Base-by-base conservation (phyloP, 2,329 filamentous ascomycete genomes). In the Aspergillus texensis region DNA sequence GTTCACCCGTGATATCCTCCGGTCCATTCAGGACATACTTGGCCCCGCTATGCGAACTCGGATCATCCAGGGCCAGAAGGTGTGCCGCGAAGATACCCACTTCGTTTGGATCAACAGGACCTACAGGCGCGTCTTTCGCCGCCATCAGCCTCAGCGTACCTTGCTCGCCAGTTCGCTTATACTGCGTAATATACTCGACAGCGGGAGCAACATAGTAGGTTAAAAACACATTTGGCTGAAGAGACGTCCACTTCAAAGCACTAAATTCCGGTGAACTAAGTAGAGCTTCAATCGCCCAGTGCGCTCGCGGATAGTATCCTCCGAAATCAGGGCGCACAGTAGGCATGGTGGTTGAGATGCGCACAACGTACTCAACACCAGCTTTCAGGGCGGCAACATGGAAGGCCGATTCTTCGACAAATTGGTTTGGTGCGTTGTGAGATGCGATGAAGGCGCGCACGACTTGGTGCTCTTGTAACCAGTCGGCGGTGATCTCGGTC, bases 281-380 rank as follows among this genome's bases (percentile, higher is more conserved):
- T 46, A 81, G 59, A 6, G 69, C 24, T 65, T 82, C 79, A 21
- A 82, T 76, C 0, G 80, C 80, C 79, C 79, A 81, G 55, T 82
- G 79, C 0, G 67, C 41, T 6, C 79, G 72, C 4, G 75, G 56
- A 58, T 82, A 81, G 65, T 77, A 81, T 0, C 72, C 74, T 0
- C 21, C 43, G 50, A 14, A 73, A 58, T 77, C 74, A 0, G 80
- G 78, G n/a, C 70, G 70, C 2, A 81, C 75, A 26, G 78, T 78
- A 0, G 72, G 66, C 1, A 74, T 75, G 0, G 71, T 78, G 0
- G 80, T 82, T 0, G 78, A 81, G 62, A 82, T 78, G 1, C 79
- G 75, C 5, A 82, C 79, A 11, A 82, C 73, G 57, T 82, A 82
- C 54, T 79, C 65, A 2, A 82, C 75, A 12, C 79, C 75, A 1